These are phyloP conservation scores for Wickerhamiella pararugosa DNA, from an alignment of 1,139 yeast species.

Conservation along the genomic window DNA sequence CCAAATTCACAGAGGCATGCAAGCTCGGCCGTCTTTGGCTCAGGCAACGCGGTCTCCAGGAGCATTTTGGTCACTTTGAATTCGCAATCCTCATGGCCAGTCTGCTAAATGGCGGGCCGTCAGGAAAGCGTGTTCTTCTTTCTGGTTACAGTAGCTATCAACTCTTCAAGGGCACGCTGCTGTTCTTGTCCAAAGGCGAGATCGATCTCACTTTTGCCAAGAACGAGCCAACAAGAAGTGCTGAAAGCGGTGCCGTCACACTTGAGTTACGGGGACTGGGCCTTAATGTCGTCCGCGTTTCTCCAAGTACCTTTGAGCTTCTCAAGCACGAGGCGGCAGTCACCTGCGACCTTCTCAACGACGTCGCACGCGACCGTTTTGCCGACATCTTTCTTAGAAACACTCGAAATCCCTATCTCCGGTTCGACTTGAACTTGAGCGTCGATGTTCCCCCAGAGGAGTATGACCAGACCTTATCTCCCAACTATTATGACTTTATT, in stretches of 20 bases:
- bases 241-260: slow-evolving; percentile 19
- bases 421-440: slow-evolving; percentile 49
- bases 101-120: slow-evolving; percentile 63
- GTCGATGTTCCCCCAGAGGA: slow-evolving; percentile 34
- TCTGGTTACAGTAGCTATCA: slow-evolving; percentile 90
- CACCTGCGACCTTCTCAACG: slow-evolving; percentile 55
- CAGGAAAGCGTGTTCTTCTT: slow-evolving; percentile 58
- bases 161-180: slow-evolving; percentile 73
- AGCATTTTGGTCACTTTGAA: slow-evolving; percentile 90
- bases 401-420: slow-evolving; percentile 38
- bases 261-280: slow-evolving; percentile 65
- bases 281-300: slow-evolving; percentile 68
- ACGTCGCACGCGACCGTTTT: slow-evolving; percentile 72
- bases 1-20: slow-evolving; percentile 80
- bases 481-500: slow-evolving; percentile 53
- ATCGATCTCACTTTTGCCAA: slow-evolving; percentile 28
- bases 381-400: slow-evolving; percentile 65
- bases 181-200: slow-evolving; percentile 68
- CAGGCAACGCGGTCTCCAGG: slow-evolving; percentile 54
- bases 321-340: slow-evolving; percentile 53
- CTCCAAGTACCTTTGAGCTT: slow-evolving; percentile 51
- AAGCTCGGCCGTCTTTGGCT: slow-evolving; percentile 82
- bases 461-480: slow-evolving; percentile 60
- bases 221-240: slow-evolving; percentile 1
- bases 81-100: slow-evolving; percentile 72